phyloP scores from a whole-genome alignment of 441 rosid species.

The Mallotus repandus region DNA sequence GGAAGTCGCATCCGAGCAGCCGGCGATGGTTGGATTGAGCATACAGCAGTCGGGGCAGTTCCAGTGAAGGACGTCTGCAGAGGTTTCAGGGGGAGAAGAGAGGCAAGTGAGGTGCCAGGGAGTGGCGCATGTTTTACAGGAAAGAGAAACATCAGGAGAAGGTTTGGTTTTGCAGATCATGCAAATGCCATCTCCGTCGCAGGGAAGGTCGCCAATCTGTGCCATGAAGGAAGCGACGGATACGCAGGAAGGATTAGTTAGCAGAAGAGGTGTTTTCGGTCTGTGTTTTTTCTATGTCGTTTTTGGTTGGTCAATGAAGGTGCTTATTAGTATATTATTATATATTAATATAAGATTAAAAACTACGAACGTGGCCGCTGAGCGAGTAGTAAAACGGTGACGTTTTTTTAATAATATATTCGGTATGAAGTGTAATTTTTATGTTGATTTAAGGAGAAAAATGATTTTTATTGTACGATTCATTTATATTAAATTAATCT shows the following conservation, averaged over 20 bases:
- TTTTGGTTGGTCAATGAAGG: constrained; percentile 11
- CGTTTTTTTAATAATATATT: too few relatives aligned
- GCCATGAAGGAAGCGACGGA: constrained; percentile 30
- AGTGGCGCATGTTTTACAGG: constrained; percentile 50
- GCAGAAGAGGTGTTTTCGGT: neutral
- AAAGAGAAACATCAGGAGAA: constrained; percentile 35
- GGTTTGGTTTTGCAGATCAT: constrained; percentile 54
- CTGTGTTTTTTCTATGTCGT: neutral
- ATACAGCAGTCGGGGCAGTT: constrained; percentile 64
- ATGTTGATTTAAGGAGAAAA: too few relatives aligned
- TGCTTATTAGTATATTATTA: too few relatives aligned
- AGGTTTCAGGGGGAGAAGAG: constrained; percentile 30
- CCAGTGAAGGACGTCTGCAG: constrained; percentile 41
- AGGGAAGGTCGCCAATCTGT: constrained; percentile 48
- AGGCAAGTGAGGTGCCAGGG: constrained; percentile 66
- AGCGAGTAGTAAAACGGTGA: too few relatives aligned
- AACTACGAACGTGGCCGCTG: too few relatives aligned
- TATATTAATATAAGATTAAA: too few relatives aligned
- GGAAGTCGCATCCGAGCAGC: constrained; percentile 16
- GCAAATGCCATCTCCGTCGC: constrained; percentile 57
- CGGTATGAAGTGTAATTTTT: too few relatives aligned
- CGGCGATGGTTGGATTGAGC: neutral
- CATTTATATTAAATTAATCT: too few relatives aligned
- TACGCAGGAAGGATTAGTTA: neutral
- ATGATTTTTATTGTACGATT: too few relatives aligned